Percentiles rank a stretch among this genome's conserved stretches.
phyloP scores from a whole-genome alignment of 2,329 filamentous ascomycete genomes.

The Rutstroemia sp. region DNA sequence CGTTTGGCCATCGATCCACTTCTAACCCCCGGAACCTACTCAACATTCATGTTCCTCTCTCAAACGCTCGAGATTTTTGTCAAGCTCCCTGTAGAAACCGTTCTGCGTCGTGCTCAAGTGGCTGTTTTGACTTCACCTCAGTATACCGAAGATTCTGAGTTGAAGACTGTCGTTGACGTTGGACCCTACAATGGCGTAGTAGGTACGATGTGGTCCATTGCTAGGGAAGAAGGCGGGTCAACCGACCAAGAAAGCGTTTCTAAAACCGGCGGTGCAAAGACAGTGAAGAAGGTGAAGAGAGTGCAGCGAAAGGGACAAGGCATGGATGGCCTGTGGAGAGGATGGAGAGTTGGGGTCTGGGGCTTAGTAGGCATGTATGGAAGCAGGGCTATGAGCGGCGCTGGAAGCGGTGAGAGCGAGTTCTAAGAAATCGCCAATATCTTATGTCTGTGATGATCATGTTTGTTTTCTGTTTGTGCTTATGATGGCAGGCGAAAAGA shows the following conservation, averaged over 20 bases:
- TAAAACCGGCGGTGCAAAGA: not conserved
- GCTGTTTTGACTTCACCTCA: conserved; percentile 45
- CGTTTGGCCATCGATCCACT: conserved; percentile 77
- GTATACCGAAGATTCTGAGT: conserved; percentile 16
- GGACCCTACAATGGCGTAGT: conserved; percentile 79
- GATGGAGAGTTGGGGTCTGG: conserved; percentile 52
- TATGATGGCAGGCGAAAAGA: not conserved
- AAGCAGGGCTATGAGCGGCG: conserved; percentile 25
- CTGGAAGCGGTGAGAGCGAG: conserved; percentile 24
- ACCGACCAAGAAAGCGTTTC: not conserved
- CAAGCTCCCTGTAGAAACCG: conserved; percentile 85
- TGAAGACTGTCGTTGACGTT: conserved; percentile 65
- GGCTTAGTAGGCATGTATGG: conserved; percentile 49
- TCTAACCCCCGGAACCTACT: conserved; percentile 73
- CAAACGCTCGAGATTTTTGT: conserved; percentile 75
- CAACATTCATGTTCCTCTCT: conserved; percentile 71
- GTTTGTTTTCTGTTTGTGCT: not conserved
- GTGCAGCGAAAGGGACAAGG: conserved; percentile 40
- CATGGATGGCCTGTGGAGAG: conserved; percentile 47
- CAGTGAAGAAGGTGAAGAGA: conserved; percentile 13
- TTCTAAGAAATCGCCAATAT: conserved; percentile 16
- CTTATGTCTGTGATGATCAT: not conserved
- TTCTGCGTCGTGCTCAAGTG: conserved; percentile 82
- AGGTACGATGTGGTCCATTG: conserved; percentile 86
- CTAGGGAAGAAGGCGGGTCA: conserved; percentile 73